Conservation (phyloP, 2,329 filamentous ascomycete genomes). For the Sphaceloma murrayae region DNA sequence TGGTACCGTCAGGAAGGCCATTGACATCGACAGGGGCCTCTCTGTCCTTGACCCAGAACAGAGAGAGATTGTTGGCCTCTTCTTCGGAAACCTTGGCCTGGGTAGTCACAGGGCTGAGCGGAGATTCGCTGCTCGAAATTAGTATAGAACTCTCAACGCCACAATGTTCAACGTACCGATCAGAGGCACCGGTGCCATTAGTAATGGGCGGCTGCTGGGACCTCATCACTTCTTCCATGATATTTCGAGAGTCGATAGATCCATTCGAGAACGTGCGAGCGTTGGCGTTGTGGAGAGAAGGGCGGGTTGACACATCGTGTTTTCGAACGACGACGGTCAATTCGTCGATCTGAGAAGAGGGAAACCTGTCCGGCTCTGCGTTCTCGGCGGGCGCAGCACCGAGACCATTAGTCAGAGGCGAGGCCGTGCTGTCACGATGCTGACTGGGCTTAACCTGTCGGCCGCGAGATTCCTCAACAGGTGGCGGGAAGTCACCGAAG, state of each 20-base stretch:
- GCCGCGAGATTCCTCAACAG: slow-evolving; percentile 18
- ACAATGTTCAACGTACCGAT: background rate
- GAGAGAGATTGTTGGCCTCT: slow-evolving; percentile 19
- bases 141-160: background rate
- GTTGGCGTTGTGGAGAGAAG: slow-evolving; percentile 33
- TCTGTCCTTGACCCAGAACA: slow-evolving; percentile 45
- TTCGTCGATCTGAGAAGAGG: slow-evolving; percentile 43
- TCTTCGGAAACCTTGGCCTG: background rate
- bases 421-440: slow-evolving; percentile 22
- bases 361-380: slow-evolving; percentile 38
- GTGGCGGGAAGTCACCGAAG: slow-evolving; percentile 16
- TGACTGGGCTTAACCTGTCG: slow-evolving; percentile 23
- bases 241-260: slow-evolving; percentile 45
- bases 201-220: slow-evolving; percentile 26
- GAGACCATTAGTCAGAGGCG: slow-evolving; percentile 19
- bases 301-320: slow-evolving; percentile 22
- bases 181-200: slow-evolving; percentile 21
- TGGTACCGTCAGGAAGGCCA: slow-evolving; percentile 35
- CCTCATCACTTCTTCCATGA: slow-evolving; percentile 39
- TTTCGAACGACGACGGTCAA: slow-evolving; percentile 45
- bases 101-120: background rate
- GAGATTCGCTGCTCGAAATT: background rate
- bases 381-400: slow-evolving; percentile 19
- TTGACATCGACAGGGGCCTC: slow-evolving; percentile 33
- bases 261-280: slow-evolving; percentile 47